Evolutionary conservation across 2,329 filamentous ascomycete genomes (phyloP), one percentile per base, ranked within the genome.

Genomic region (Huntiella omanensis): DNA sequence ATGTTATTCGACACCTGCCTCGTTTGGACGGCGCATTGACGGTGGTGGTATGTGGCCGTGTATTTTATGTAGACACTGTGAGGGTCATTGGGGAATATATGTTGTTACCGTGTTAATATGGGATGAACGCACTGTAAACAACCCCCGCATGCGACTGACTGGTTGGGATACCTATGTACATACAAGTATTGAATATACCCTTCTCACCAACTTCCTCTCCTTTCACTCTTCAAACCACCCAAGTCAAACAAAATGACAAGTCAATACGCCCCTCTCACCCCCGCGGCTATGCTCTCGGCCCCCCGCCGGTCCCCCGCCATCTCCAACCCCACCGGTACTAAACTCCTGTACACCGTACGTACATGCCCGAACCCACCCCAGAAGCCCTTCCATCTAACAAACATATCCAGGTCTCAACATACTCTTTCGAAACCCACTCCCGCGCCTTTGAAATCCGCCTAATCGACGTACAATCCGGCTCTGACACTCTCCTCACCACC

Each of bases 391-490:
- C 6, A 13, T 10, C 19, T 39, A 15, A 33, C 13, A 10, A 15
- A 33, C 13, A 10, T 19, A 2, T n/a, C 58, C 58, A 77, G 59
- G 66, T 77, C 12, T 83, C 80, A 0, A 75, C 78, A 1, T 94
- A 93, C 60, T 87, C 77, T 4, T 94, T 94, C 60, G 68, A 80
- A 35, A 69, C 73, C 0, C 84, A 92, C 57, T 68, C 69, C 40
- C 80, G 79, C 57, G 72, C 69, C 4, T 69, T 66, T 50, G 78
- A 86, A 62, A 77, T 81, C 53, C 73, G 78, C 13, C 60, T 88
- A 19, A 64, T 94, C 36, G 76, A 88, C 53, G 68, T 86, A 49
- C 28, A 36, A 11, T 64, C 70, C 40, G 74, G 71, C 5, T 78
- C 80, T 33, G 73, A 67, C 3, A 60, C 77, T 10, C 65, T 93